Evolutionary conservation across 2,329 filamentous ascomycete genomes (phyloP), one percentile per base, ranked within the genome.

Genomic region (Fusarium sp.): DNA sequence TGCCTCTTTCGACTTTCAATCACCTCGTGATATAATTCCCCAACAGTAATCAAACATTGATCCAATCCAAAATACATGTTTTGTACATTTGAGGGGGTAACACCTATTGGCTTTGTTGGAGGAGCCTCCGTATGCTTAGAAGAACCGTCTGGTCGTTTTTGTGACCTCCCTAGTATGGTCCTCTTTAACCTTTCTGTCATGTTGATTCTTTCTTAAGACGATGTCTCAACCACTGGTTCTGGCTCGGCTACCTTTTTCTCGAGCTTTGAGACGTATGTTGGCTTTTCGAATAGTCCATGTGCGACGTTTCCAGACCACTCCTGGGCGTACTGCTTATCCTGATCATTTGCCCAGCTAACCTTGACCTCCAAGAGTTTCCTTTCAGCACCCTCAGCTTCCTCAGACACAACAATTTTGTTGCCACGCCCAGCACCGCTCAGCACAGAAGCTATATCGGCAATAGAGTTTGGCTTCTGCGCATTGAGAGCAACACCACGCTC

Each of bases 361-460:
- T 79, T 84, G 1, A 83, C 82, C 25, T 74, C 73, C 22, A 82
- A 61, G 15, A 84, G 76, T 58, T 74, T 62, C 30, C 53, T 60
- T 52, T 63, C 63, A 14, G 15, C 65, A 13, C 61, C 71, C 20
- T 65, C 71, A 6, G 56, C 68, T 7, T 57, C 55, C 50, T 73
- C 63, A 17, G 50, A 73, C 74, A 51, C 71, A 75, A 70, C 68
- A 58, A 88, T 79, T 72, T 78, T 80, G 76, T 85, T 88, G 33
- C 86, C 85, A 63, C 80, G 79, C 37, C 86, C 85, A 11, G 75
- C 66, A 6, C 86, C 87, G 9, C 77, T 78, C 53, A 90, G 81
- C 22, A 88, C 84, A 22, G 82, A 84, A 1, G 89, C 88, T 66
- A 91, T 82, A 76, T 91, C 89, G 56, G 89, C 89, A 47, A 91